phyloP scores from a whole-genome alignment of 495 filamentous ascomycete genomes.

The Hypoxylon rickii region DNA sequence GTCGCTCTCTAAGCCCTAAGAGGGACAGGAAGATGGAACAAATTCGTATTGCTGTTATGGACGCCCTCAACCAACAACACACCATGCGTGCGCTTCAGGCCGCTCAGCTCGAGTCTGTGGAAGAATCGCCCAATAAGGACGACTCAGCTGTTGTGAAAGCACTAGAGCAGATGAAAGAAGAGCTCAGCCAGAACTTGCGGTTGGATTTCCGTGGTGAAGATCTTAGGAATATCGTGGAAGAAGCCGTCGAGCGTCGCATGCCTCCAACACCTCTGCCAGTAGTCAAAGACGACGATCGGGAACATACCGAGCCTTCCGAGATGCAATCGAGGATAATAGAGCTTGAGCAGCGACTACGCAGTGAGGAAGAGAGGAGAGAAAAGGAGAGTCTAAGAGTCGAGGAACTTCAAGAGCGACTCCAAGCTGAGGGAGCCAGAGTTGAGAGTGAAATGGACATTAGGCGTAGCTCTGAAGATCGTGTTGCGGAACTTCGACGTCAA shows the following conservation, averaged over 20 bases:
- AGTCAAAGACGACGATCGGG: conserved; percentile 41
- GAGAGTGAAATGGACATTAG: conserved; percentile 47
- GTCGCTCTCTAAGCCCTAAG: conserved; percentile 67
- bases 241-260: conserved; percentile 57
- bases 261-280: conserved; percentile 44
- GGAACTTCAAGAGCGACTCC: conserved; percentile 53
- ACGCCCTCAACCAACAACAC: conserved; percentile 71
- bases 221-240: conserved; percentile 61
- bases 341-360: conserved; percentile 37
- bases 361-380: conserved; percentile 39
- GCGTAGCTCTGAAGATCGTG: conserved; percentile 49
- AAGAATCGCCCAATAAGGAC: conserved; percentile 30
- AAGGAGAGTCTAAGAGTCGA: conserved; percentile 36
- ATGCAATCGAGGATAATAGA: conserved; percentile 46
- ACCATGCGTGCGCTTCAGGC: conserved; percentile 30
- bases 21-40: conserved; percentile 81
- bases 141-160: conserved; percentile 40
- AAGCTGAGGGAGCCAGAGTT: conserved; percentile 44
- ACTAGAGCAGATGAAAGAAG: conserved; percentile 54
- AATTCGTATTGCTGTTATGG: conserved; percentile 76
- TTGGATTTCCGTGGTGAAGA: conserved; percentile 58
- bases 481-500: conserved; percentile 48
- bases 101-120: conserved; percentile 26
- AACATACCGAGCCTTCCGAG: conserved; percentile 41
- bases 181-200: conserved; percentile 49